A percentile compares a stretch with the other conserved stretches of the same genome.
These are phyloP conservation scores for Tricholoma bakamatsutake DNA, from an alignment of 768 basidiomycete species.

Conservation along the genomic window DNA sequence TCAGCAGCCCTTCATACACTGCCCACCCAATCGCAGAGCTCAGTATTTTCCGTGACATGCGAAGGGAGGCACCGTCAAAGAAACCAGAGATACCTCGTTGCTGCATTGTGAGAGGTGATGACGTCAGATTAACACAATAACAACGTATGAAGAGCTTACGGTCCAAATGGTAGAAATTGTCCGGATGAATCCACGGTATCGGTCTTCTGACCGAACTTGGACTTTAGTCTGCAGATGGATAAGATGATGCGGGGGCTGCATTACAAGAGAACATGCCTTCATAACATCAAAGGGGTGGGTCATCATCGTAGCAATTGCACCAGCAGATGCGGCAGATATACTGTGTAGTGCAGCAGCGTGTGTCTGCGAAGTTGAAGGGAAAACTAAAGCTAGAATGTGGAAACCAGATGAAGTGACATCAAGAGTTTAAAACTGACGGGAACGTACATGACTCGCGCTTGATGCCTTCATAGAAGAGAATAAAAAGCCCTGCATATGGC, in stretches of 20 bases:
- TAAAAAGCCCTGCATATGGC: conserved; percentile 88
- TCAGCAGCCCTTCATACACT: conserved; percentile 76
- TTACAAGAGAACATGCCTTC: conserved; percentile 49
- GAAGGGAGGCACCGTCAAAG: conserved; percentile 80
- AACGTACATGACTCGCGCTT: conserved; percentile 66
- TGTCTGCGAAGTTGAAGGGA: conserved; percentile 37
- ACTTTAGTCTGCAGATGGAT: conserved; percentile 65
- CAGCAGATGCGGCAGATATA: conserved; percentile 71
- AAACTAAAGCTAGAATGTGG: conserved; percentile 29
- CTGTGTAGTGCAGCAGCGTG: conserved; percentile 52
- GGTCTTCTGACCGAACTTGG: conserved; percentile 77
- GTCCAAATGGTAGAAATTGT: conserved; percentile 65
- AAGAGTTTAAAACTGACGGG: conserved; percentile 4
- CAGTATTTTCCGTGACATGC: conserved; percentile 79
- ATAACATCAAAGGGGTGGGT: conserved; percentile 95
- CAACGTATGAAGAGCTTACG: conserved; percentile 33
- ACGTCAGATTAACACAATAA: neutral
- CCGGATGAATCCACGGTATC: conserved; percentile 64
- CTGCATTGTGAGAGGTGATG: conserved; percentile 30
- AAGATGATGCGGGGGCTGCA: neutral
- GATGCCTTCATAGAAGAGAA: conserved; percentile 82
- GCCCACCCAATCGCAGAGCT: conserved; percentile 92
- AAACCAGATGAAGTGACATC: conserved; percentile 1
- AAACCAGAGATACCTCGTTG: conserved; percentile 78
- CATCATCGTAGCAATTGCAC: conserved; percentile 74